Evolutionary conservation across 345 rosid species (phyloP).

Genomic region (Melastoma malabathricum): DNA sequence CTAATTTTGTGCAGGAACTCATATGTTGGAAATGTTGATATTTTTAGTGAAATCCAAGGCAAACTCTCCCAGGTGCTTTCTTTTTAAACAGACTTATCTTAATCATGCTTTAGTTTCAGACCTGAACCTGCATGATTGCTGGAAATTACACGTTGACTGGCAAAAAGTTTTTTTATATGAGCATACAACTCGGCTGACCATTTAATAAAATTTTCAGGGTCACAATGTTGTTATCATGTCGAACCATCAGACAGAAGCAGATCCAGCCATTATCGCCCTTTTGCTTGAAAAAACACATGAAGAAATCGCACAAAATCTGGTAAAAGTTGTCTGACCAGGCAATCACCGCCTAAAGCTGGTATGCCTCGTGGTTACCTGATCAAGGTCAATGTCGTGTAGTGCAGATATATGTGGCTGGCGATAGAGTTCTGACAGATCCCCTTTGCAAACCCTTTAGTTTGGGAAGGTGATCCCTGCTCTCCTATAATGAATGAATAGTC

Average conservation of each 20-base stretch:
- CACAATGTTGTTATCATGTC: slow-evolving; percentile 79
- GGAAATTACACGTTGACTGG: no score
- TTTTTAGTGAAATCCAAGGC: slow-evolving; percentile 64
- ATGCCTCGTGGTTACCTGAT: slow-evolving; percentile 6
- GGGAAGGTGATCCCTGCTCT: slow-evolving; percentile 55
- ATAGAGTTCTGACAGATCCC: slow-evolving; percentile 91
- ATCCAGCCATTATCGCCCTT: slow-evolving; percentile 78
- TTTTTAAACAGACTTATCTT: background rate
- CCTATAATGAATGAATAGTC: background rate
- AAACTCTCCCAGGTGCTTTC: slow-evolving; percentile 51
- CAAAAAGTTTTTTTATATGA: no score
- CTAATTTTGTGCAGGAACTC: slow-evolving; percentile 47
- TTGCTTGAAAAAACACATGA: slow-evolving; percentile 67
- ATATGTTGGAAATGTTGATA: slow-evolving; percentile 56
- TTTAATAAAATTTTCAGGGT: slow-evolving; percentile 40
- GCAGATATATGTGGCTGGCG: slow-evolving; percentile 92
- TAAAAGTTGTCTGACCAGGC: slow-evolving; percentile 6
- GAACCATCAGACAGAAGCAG: slow-evolving; percentile 98
- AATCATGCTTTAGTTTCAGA: background rate
- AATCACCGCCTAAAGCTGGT: no score
- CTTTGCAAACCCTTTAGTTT: slow-evolving; percentile 98
- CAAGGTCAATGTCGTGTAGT: slow-evolving; percentile 9
- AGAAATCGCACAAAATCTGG: slow-evolving; percentile 60
- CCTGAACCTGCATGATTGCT: background rate
- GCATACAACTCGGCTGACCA: no score